Conservation (phyloP, 805 yeast species). For the Pichia ethanolica region DNA sequence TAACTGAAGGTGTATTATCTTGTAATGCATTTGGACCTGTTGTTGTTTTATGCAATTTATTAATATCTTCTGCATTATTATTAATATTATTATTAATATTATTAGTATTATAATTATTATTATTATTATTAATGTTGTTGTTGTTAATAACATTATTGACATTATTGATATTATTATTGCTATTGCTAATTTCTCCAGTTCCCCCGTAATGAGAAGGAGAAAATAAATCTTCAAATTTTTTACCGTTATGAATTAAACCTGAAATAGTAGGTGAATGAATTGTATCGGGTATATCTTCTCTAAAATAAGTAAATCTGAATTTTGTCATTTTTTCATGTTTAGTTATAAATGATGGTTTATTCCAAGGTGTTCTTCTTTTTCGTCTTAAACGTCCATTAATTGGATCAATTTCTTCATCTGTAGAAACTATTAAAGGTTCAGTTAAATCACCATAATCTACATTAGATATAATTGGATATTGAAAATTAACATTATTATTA, state of each 20-base stretch:
- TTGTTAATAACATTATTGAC: too few species aligned
- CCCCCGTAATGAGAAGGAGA: conserved; percentile 33
- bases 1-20: background rate
- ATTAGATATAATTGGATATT: conserved; percentile 29
- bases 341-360: conserved; percentile 20
- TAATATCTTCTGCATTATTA: too few species aligned
- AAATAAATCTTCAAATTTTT: conserved; percentile 56
- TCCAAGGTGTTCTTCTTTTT: conserved; percentile 71
- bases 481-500: conserved; percentile 29
- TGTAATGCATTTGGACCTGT: background rate
- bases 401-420: conserved; percentile 50
- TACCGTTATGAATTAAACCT: conserved; percentile 53
- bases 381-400: conserved; percentile 67
- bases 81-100: too few species aligned
- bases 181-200: too few species aligned
- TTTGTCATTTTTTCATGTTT: conserved; percentile 32
- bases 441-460: conserved; percentile 23
- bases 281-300: conserved; percentile 85
- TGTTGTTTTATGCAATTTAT: background rate
- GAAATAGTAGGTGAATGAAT: conserved; percentile 84
- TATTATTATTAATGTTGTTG: too few species aligned
- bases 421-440: conserved; percentile 22
- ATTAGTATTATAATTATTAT: too few species aligned
- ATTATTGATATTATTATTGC: too few species aligned
- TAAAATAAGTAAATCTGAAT: conserved; percentile 82